Conservation (phyloP, 805 yeast genomes). For the Sungouiozyma intestinalis region DNA sequence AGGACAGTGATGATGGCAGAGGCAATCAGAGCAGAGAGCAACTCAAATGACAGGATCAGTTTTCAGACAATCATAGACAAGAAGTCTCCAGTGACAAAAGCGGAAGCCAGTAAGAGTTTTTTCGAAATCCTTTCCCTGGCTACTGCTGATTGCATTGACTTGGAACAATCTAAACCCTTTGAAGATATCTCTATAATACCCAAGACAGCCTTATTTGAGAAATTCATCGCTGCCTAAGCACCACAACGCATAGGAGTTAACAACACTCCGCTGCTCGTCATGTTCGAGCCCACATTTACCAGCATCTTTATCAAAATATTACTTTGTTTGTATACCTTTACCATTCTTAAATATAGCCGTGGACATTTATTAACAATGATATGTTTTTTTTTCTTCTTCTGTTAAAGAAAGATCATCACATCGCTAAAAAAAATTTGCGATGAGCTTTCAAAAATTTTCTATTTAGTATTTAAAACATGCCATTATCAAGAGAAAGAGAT, state of each 20-base stretch:
- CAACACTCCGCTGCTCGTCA: too few relatives aligned
- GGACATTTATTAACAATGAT: too few relatives aligned
- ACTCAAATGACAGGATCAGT: constrained; percentile 7
- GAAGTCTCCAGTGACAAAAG: constrained; percentile 7
- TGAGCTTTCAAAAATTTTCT: background rate
- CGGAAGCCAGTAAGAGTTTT: constrained; percentile 36
- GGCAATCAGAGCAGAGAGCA: constrained; percentile 13
- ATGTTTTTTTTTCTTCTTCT: background rate
- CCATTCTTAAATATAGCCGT: background rate
- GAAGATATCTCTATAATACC: constrained; percentile 47
- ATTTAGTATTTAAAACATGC: background rate
- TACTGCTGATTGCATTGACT: constrained; percentile 55
- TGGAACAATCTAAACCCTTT: constrained; percentile 51
- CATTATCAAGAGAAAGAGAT: background rate
- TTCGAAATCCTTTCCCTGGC: constrained; percentile 79
- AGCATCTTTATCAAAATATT: background rate
- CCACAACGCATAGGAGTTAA: too few relatives aligned
- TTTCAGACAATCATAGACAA: constrained; percentile 9
- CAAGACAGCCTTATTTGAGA: constrained; percentile 32
- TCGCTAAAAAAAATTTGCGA: background rate
- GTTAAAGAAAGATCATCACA: background rate
- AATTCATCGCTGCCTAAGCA: constrained; percentile 13
- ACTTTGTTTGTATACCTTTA: background rate
- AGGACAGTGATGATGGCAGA: constrained; percentile 23
- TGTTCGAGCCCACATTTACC: too few relatives aligned